These are phyloP conservation scores for Omphalotus olearius DNA, from an alignment of 1,284 basidiomycete genomes.

Conservation along the genomic window DNA sequence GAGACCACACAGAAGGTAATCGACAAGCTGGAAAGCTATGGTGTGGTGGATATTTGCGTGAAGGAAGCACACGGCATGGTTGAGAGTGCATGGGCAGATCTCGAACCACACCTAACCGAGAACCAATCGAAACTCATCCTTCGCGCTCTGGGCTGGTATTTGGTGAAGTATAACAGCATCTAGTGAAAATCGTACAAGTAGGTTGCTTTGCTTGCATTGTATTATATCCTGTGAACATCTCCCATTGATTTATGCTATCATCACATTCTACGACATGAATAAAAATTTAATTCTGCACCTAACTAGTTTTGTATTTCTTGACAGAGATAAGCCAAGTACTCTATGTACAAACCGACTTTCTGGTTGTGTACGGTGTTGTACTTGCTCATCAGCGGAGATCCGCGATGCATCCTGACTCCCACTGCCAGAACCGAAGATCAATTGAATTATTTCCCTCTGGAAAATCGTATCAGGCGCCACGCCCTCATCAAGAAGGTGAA, in stretches of 20 bases:
- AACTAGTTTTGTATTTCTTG: background rate
- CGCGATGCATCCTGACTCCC: constrained; percentile 13
- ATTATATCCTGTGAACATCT: too few species aligned
- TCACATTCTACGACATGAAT: too few species aligned
- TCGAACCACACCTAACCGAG: background rate
- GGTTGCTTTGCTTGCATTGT: too few species aligned
- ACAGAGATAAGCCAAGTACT: background rate
- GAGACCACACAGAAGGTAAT: background rate
- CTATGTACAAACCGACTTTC: constrained; percentile 9
- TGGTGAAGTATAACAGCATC: background rate
- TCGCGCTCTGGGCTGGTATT: background rate
- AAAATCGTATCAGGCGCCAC: too few species aligned
- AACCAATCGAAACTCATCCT: background rate
- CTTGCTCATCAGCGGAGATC: constrained; percentile 15
- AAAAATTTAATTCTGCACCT: too few species aligned
- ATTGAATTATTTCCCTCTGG: too few species aligned
- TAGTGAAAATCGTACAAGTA: background rate
- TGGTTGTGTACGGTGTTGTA: constrained; percentile 10
- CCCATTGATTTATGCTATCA: too few species aligned
- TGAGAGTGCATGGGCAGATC: background rate
- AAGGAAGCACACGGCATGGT: background rate
- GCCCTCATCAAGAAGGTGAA: too few species aligned
- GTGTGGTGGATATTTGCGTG: background rate
- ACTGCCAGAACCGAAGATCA: too few species aligned
- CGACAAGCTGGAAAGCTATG: constrained; percentile 3